phyloP scores from a whole-genome alignment of 768 basidiomycete species.

The Lactarius tabidus region DNA sequence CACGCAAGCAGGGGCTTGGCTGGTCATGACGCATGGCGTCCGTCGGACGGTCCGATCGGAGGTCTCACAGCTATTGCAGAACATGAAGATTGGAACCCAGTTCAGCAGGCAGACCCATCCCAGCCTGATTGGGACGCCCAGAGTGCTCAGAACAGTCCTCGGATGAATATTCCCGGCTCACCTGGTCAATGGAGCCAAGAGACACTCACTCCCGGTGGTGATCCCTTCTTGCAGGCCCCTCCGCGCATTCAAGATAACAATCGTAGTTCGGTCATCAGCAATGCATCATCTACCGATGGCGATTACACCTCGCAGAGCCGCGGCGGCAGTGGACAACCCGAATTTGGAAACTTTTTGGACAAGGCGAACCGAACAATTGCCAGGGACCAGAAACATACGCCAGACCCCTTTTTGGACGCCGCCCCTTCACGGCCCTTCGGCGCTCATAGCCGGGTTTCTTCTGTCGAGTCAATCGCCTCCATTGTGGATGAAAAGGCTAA shows the following conservation, averaged over 20 bases:
- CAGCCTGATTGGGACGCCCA: conserved; percentile 75
- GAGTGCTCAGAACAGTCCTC: conserved; percentile 47
- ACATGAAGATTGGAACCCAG: conserved; percentile 77
- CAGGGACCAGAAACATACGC: conserved; percentile 68
- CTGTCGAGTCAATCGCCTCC: conserved; percentile 87
- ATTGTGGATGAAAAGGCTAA: conserved; percentile 89
- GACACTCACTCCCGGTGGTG: conserved; percentile 46
- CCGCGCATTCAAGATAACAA: conserved; percentile 33
- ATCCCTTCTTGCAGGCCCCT: conserved; percentile 38
- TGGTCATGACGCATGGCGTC: conserved; percentile 71
- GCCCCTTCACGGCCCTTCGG: conserved; percentile 76
- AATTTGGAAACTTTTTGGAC: conserved; percentile 77
- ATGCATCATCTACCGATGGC: conserved; percentile 55
- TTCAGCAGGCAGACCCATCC: conserved; percentile 55
- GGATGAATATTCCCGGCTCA: conserved; percentile 43
- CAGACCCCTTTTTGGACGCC: conserved; percentile 84
- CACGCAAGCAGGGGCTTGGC: conserved; percentile 62
- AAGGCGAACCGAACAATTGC: conserved; percentile 82
- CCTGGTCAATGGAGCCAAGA: conserved; percentile 65
- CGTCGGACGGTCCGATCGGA: conserved; percentile 57
- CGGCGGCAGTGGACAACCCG: conserved; percentile 35
- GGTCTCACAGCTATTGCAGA: conserved; percentile 50
- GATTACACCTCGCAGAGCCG: conserved; percentile 48
- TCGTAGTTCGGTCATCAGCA: conserved; percentile 38
- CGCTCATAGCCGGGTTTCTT: conserved; percentile 70